Evolutionary conservation across 2,329 filamentous ascomycete species (phyloP), one percentile per base, ranked within the genome.

Genomic region (Endocalyx cinctus): DNA sequence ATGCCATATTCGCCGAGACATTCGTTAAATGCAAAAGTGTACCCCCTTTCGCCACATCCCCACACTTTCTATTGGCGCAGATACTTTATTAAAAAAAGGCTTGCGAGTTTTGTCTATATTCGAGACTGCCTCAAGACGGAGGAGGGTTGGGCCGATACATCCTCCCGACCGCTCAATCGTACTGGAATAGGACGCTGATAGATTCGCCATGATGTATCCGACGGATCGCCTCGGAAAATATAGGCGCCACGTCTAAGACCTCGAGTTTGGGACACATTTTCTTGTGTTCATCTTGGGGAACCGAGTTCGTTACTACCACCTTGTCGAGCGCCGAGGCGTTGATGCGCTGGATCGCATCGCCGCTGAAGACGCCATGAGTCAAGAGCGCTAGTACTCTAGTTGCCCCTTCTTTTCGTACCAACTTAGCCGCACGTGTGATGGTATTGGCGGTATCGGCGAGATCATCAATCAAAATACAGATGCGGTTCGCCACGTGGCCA

Each of bases 121-220:
- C n/a, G n/a, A n/a, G n/a, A n/a, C n/a, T n/a, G n/a, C n/a, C n/a
- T n/a, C n/a, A n/a, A n/a, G n/a, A n/a, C n/a, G n/a, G n/a, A n/a
- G n/a, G n/a, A n/a, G n/a, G n/a, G n/a, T n/a, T n/a, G n/a, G n/a
- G n/a, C n/a, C n/a, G n/a, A n/a, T n/a, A n/a, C n/a, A n/a, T n/a
- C n/a, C n/a, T n/a, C n/a, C n/a, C n/a, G 20, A 23, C 20, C 20
- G 20, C 34, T 58, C 53, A 88, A 58, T 87, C 83, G 62, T 87
- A 84, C 57, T 88, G 83, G 64, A 98, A 98, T 32, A 98, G 74
- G 41, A 92, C 87, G 59, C 88, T 95, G 64, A 98, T 95, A 54
- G 87, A 95, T 68, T 98, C 92, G 52, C 92, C 92, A 61, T 97
- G 89, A 64, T 98, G 92, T 38, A 97, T 90, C 43, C 92, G 80